Evolutionary conservation across 495 filamentous ascomycete species (phyloP).

Genomic region (Talaromyces trachyspermus): DNA sequence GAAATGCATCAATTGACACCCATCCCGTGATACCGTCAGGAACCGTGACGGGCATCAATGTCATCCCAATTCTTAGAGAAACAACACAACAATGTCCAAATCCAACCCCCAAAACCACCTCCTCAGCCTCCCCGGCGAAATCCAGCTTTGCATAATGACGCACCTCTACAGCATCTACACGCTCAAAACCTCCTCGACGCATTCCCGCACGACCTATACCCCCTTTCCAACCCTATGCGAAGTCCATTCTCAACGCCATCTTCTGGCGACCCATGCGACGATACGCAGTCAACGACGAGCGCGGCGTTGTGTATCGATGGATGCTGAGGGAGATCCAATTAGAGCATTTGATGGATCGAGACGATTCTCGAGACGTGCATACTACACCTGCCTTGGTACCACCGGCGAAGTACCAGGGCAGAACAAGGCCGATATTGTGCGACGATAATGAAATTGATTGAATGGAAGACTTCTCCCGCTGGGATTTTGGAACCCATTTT

Average conservation of each 20-base stretch:
- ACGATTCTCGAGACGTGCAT: neutral
- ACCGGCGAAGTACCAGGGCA: too few species aligned
- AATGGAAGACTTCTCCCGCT: neutral
- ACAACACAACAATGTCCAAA: too few species aligned
- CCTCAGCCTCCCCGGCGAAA: neutral
- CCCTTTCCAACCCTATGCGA: neutral
- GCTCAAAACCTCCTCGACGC: conserved; percentile 2
- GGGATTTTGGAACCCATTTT: too few species aligned
- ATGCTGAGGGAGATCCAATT: conserved; percentile 4
- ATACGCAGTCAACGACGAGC: neutral
- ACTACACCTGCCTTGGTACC: too few species aligned
- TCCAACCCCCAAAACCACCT: too few species aligned
- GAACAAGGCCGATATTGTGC: neutral
- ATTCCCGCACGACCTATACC: neutral
- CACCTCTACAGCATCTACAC: conserved; percentile 6
- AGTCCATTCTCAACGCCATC: conserved; percentile 2
- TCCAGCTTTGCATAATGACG: conserved; percentile 4
- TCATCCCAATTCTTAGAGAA: too few species aligned
- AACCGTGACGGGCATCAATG: too few species aligned
- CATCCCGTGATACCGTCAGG: too few species aligned
- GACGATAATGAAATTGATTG: neutral
- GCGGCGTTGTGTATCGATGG: conserved; percentile 6
- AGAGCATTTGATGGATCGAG: neutral
- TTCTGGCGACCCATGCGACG: conserved; percentile 4
- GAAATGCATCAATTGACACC: too few species aligned